Evolutionary conservation across 345 rosid genomes (phyloP).

Genomic region (Hibiscus tridactylites): DNA sequence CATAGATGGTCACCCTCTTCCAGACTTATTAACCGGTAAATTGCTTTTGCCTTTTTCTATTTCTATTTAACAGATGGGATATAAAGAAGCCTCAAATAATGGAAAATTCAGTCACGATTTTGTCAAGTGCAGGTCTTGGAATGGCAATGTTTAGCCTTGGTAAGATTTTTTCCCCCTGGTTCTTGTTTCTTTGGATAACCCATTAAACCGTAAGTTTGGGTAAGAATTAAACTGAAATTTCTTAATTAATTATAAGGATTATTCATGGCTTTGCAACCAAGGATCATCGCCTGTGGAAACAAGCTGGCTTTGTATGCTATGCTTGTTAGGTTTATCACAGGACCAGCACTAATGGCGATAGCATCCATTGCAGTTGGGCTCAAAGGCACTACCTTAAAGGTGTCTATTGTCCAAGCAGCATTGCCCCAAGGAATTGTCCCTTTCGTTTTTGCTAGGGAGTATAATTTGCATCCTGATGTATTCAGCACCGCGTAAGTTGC

Average conservation of each 20-base stretch:
- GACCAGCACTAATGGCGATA: conserved; percentile 24
- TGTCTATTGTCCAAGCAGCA: conserved; percentile 24
- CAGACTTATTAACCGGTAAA: neutral
- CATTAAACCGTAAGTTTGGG: neutral
- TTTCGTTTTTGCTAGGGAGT: conserved; percentile 13
- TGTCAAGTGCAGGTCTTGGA: conserved; percentile 27
- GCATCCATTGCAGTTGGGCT: conserved; percentile 23
- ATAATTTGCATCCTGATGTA: conserved; percentile 14
- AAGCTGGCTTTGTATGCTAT: conserved; percentile 9
- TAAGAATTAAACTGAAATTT: neutral
- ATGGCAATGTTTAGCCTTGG: conserved; percentile 33
- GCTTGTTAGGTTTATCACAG: conserved; percentile 17
- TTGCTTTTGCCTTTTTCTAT: neutral
- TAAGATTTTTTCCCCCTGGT: neutral
- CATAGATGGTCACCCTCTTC: neutral
- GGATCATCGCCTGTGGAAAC: conserved; percentile 23
- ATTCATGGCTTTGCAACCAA: conserved; percentile 29
- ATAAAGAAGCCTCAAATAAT: conserved; percentile 17
- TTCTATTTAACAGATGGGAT: conserved; percentile 12
- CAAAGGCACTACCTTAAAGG: conserved; percentile 9
- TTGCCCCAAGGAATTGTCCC: conserved; percentile 18
- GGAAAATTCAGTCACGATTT: conserved; percentile 19
- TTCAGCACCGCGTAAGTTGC: conserved; percentile 15
- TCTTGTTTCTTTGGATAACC: neutral
- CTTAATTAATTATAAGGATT: conserved; percentile 11